phyloP scores from a whole-genome alignment of 257 asterid species.

The Solanum phureja region DNA sequence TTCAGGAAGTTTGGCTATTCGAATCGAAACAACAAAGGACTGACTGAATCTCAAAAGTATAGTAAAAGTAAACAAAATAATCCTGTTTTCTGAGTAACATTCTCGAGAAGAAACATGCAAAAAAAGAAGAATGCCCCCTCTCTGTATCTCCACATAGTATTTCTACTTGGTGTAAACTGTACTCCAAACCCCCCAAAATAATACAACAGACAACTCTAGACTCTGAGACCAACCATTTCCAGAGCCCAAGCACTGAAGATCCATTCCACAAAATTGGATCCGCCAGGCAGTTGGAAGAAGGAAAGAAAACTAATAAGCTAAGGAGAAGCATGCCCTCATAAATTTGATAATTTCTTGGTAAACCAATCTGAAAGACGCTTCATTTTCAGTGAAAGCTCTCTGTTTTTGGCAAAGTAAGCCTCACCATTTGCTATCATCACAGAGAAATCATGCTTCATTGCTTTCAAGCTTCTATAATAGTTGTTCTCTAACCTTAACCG shows the following conservation, averaged over 20 bases:
- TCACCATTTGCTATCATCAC: slow-evolving; percentile 57
- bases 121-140: not conserved
- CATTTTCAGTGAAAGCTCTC: slow-evolving; percentile 47
- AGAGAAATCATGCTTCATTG: slow-evolving; percentile 51
- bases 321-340: slow-evolving; percentile 9
- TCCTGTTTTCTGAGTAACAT: not conserved
- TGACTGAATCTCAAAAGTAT: not conserved
- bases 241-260: not conserved
- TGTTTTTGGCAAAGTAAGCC: slow-evolving; percentile 42
- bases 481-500: slow-evolving; percentile 49
- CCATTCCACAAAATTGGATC: slow-evolving; percentile 16
- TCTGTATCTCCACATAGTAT: not conserved
- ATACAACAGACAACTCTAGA: not conserved
- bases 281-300: not conserved
- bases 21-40: not conserved
- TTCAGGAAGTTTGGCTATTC: not conserved
- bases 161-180: not conserved
- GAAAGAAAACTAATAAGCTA: not conserved
- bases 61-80: not conserved
- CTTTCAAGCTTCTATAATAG: slow-evolving; percentile 58
- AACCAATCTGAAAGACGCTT: slow-evolving; percentile 43
- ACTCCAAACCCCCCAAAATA: not conserved
- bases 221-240: not conserved
- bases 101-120: not conserved
- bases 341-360: slow-evolving; percentile 17